phyloP scores from a whole-genome alignment of 2,329 filamentous ascomycete species.

The Fusarium euwallaceae region DNA sequence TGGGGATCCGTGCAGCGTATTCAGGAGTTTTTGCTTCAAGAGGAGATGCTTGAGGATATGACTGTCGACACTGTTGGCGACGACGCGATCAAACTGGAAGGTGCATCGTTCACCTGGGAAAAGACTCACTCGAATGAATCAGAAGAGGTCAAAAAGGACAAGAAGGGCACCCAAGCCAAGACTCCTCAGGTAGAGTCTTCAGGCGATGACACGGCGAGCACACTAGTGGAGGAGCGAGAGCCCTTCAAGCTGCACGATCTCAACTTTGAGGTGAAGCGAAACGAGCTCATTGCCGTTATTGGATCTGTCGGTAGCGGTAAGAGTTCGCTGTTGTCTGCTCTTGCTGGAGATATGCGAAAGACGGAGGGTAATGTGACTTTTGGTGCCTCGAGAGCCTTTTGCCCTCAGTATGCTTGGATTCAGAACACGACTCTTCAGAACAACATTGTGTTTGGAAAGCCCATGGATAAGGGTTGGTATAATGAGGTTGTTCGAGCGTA shows the following conservation, averaged over 20 bases:
- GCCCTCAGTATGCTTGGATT: slow-evolving; percentile 98
- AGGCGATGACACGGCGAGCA: slow-evolving; percentile 65
- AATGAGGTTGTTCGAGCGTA: slow-evolving; percentile 82
- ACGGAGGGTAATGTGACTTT: slow-evolving; percentile 80
- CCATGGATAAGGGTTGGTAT: slow-evolving; percentile 83
- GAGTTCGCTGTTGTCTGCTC: slow-evolving; percentile 86
- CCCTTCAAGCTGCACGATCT: slow-evolving; percentile 81
- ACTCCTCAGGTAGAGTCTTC: slow-evolving; percentile 52
- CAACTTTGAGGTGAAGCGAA: slow-evolving; percentile 75
- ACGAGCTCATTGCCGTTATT: slow-evolving; percentile 88
- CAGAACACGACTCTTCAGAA: slow-evolving; percentile 89
- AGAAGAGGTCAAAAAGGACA: slow-evolving; percentile 63
- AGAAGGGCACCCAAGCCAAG: slow-evolving; percentile 43
- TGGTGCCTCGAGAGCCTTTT: slow-evolving; percentile 87
- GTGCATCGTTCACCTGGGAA: slow-evolving; percentile 92
- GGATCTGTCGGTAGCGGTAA: slow-evolving; percentile 92
- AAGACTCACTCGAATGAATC: slow-evolving; percentile 68
- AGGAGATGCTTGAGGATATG: slow-evolving; percentile 84
- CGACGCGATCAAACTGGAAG: slow-evolving; percentile 77
- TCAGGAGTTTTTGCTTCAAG: slow-evolving; percentile 87
- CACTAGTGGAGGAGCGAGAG: slow-evolving; percentile 68
- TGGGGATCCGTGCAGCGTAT: slow-evolving; percentile 88
- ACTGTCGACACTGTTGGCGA: slow-evolving; percentile 67
- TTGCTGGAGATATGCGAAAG: slow-evolving; percentile 94
- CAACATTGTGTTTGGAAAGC: slow-evolving; percentile 92